Percentiles rank a stretch among this genome's conserved stretches.
Conservation (phyloP, 352 stramenopile species). For the Globisporangium yorkense region DNA sequence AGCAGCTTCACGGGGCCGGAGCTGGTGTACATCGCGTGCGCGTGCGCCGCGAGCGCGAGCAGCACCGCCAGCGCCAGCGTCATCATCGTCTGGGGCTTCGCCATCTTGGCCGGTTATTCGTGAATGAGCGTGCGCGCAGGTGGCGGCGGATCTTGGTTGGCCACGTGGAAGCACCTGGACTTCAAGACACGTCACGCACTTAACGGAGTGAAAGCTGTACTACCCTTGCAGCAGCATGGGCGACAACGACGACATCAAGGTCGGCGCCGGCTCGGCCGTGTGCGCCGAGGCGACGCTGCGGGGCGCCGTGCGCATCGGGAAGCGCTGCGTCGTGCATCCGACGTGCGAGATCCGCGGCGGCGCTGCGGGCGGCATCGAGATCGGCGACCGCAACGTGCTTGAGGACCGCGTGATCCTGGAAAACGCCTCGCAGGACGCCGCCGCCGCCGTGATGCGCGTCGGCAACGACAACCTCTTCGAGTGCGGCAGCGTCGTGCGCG, state of each 20-base stretch:
- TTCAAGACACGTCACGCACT: too few species aligned
- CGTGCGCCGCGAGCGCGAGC: conserved; percentile 23
- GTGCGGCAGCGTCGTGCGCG: conserved; percentile 61
- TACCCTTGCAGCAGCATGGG: too few species aligned
- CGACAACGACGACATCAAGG: conserved; percentile 9
- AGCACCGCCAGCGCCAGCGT: conserved; percentile 13
- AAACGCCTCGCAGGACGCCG: neutral
- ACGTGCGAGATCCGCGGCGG: conserved; percentile 24
- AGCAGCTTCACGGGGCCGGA: conserved; percentile 65
- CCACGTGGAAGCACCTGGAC: too few species aligned
- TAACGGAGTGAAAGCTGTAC: neutral
- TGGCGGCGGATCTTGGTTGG: too few species aligned
- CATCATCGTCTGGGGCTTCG: conserved; percentile 14
- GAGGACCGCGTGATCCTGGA: conserved; percentile 55
- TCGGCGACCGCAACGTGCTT: conserved; percentile 70
- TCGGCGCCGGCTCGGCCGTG: conserved; percentile 32
- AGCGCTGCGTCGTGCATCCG: conserved; percentile 43
- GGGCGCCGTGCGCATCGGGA: conserved; percentile 32
- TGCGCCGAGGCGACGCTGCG: conserved; percentile 44
- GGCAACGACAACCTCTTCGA: conserved; percentile 77
- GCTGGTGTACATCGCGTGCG: conserved; percentile 55
- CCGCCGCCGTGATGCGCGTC: conserved; percentile 30
- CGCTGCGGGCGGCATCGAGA: conserved; percentile 22
- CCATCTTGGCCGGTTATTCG: conserved; percentile 1
- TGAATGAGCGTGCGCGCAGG: neutral